Evolutionary conservation across 2,329 filamentous ascomycete genomes (phyloP), one percentile per base, ranked within the genome.

Genomic region (Aschersonia sp.): DNA sequence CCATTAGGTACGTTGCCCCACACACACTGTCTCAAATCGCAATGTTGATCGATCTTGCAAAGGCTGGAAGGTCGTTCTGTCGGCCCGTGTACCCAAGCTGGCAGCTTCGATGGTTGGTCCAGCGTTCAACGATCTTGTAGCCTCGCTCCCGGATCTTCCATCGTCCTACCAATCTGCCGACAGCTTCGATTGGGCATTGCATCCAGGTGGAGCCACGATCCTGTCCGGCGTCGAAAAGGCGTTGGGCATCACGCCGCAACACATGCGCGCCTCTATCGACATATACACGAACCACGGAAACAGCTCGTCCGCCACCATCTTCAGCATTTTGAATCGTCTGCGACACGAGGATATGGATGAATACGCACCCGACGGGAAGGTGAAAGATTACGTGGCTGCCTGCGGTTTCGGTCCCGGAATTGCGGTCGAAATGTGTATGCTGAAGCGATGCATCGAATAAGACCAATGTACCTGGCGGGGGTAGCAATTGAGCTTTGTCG

Each of bases 121-220:
- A 4, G 69, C 74, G 5, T 83, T 82, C 54, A 55, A 64, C 12
- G 67, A 74, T 30, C 68, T 84, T 11, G 56, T 81, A 32, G 61
- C 69, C 5, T 70, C 69, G 6, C 58, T 74, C 29, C 64, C 66
- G 1, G 52, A 63, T 1, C 60, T 78, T 3, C 72, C 75, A 1
- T 56, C 59, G 5, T 55, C 60, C 6, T 73, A 72, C 54, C 56
- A 60, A n/a, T 52, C 59, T 0, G 66, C 80, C 0, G 59, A 67
- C 0, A 75, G 82, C 50, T 84, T 83, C 53, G 82, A 86, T 65
- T 86, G 82, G 82, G 82, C 81, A 1, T 73, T 86, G 58, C 82
- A 86, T 54, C 82, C 82, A 0, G 82, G 82, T 5, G 82, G 82
- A 14, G 70, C 77, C 1, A 78, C 79, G 1, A 83, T 86, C 41